These are phyloP conservation scores for Fusarium sp. DNA, from an alignment of 2,329 filamentous ascomycete genomes.

Conservation along the genomic window DNA sequence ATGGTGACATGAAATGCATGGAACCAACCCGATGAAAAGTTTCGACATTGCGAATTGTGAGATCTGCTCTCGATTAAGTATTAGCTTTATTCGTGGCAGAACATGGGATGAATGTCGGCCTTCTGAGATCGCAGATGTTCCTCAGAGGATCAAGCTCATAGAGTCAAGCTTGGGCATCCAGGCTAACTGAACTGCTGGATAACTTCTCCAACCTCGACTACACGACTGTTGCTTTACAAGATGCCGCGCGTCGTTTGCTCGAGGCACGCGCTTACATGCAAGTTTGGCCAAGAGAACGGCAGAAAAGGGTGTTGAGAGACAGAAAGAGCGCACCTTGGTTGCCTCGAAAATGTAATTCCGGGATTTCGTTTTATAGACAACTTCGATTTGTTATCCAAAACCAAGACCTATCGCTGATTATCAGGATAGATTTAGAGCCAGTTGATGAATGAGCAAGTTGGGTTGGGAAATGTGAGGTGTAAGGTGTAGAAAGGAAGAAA, in stretches of 20 bases:
- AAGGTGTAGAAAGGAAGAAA: constrained; percentile 32
- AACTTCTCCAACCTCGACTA: not conserved
- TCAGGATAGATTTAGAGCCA: constrained; percentile 18
- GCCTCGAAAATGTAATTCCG: not conserved
- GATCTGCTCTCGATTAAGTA: constrained; percentile 21
- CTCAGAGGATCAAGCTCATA: constrained; percentile 1
- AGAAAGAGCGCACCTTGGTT: constrained; percentile 35
- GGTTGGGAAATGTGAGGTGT: constrained; percentile 33
- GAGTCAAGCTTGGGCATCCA: not conserved
- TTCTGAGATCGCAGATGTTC: not conserved
- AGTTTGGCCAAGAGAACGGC: constrained; percentile 3
- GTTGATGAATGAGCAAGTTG: constrained; percentile 23
- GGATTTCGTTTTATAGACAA: constrained; percentile 4
- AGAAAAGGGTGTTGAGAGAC: constrained; percentile 1
- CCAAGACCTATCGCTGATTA: constrained; percentile 38
- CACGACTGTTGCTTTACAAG: constrained; percentile 1
- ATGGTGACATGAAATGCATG: not conserved
- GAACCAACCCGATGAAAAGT: constrained; percentile 68
- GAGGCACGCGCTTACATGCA: constrained; percentile 30
- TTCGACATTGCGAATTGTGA: constrained; percentile 77
- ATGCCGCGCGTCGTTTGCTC: constrained; percentile 31
- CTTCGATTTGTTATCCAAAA: constrained; percentile 20
- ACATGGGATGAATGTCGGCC: not conserved
- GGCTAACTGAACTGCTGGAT: not conserved
- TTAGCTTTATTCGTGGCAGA: constrained; percentile 22